These are phyloP conservation scores for Vaccinium darrowii DNA, from an alignment of 148 eudicot species.

Conservation along the genomic window DNA sequence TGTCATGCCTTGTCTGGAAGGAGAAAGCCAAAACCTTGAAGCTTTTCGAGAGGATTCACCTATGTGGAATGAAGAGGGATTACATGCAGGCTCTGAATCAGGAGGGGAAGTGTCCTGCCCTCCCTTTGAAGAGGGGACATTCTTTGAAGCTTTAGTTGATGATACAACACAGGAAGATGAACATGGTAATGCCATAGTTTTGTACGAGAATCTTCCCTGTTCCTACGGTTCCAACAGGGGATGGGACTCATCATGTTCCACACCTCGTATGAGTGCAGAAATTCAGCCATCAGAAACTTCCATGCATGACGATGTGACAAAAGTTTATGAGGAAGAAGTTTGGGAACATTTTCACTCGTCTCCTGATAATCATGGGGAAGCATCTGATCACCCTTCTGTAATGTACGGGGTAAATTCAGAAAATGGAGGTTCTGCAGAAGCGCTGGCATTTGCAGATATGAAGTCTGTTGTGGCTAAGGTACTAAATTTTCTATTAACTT, in stretches of 20 bases:
- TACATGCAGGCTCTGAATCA: constrained; percentile 11
- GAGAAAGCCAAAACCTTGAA: constrained; percentile 12
- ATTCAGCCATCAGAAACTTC: not conserved
- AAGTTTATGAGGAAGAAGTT: not conserved
- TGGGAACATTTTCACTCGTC: constrained; percentile 14
- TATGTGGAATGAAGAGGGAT: constrained; percentile 7
- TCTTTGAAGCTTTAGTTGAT: constrained; percentile 12
- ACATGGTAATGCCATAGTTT: not conserved
- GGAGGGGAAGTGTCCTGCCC: not conserved
- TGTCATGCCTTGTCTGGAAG: constrained; percentile 3
- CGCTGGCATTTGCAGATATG: constrained; percentile 14
- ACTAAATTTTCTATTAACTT: not conserved
- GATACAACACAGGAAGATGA: constrained; percentile 12
- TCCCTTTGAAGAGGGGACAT: not conserved
- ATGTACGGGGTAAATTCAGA: constrained; percentile 13
- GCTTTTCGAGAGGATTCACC: not conserved
- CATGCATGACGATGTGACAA: not conserved
- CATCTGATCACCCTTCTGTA: not conserved
- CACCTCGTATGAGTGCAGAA: constrained; percentile 1
- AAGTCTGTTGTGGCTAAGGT: constrained; percentile 42
- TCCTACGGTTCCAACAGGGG: constrained; percentile 21
- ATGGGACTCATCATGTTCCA: constrained; percentile 18
- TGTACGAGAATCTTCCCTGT: constrained; percentile 18
- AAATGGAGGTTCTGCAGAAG: constrained; percentile 12
- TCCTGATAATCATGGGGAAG: constrained; percentile 26